Percentiles rank a stretch among this genome's conserved stretches.
phyloP scores from a whole-genome alignment of 441 rosid species.

The Gossypium aridum region DNA sequence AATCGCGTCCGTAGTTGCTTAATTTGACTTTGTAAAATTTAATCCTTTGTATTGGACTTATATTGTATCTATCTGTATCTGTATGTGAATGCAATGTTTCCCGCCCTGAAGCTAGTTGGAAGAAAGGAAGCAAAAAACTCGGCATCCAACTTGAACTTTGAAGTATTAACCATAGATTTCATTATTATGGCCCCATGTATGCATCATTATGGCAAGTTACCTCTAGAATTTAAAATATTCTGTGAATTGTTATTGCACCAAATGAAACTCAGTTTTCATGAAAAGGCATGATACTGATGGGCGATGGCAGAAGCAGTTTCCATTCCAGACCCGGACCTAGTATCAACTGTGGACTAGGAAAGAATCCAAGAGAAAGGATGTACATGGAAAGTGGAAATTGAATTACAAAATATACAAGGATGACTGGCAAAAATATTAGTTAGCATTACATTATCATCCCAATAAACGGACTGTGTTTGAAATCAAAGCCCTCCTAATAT shows the following conservation, averaged over 20 bases:
- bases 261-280: neutral
- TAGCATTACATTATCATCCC: neutral
- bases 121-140: neutral
- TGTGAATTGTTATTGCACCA: neutral
- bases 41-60: neutral
- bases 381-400: neutral
- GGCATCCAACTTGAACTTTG: neutral
- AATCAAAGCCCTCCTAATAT: slow-evolving; percentile 2
- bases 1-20: neutral
- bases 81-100: neutral
- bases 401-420: neutral
- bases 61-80: neutral
- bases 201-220: neutral
- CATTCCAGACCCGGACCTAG: no score
- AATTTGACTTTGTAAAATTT: neutral
- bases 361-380: neutral
- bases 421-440: neutral
- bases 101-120: neutral
- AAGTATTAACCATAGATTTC: neutral
- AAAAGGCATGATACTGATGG: neutral
- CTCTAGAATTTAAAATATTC: neutral
- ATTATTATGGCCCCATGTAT: neutral
- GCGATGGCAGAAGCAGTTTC: neutral
- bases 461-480: neutral
- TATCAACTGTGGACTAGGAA: neutral